phyloP scores from a whole-genome alignment of 2,329 filamentous ascomycete genomes.

The Arthroderma sp. region DNA sequence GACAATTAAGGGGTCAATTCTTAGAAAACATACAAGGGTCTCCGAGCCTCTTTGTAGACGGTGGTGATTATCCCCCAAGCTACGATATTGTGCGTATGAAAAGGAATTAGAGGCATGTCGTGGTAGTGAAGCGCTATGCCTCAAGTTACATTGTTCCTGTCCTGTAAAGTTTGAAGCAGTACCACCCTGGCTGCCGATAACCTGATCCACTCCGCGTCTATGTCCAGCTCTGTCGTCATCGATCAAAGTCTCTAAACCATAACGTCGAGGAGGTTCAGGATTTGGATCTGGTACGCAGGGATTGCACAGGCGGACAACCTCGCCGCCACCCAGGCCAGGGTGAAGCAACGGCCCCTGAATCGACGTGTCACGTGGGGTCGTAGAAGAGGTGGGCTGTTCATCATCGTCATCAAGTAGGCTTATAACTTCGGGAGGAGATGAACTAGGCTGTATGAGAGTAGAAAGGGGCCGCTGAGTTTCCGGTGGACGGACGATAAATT shows the following conservation, averaged over 20 bases:
- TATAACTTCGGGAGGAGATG: slow-evolving; percentile 33
- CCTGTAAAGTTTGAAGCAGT: too few relatives aligned
- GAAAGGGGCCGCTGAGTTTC: slow-evolving; percentile 30
- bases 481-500: slow-evolving; percentile 78
- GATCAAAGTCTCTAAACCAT: slow-evolving; percentile 5
- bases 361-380: background rate
- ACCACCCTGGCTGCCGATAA: too few relatives aligned
- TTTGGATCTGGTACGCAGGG: slow-evolving; percentile 61
- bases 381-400: background rate
- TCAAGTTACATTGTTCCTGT: too few relatives aligned
- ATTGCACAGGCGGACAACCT: slow-evolving; percentile 58
- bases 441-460: slow-evolving; percentile 29
- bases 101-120: too few relatives aligned
- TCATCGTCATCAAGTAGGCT: slow-evolving; percentile 32
- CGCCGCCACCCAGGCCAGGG: slow-evolving; percentile 47
- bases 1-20: too few relatives aligned
- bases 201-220: too few relatives aligned
- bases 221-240: too few relatives aligned
- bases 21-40: too few relatives aligned
- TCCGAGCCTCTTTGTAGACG: too few relatives aligned
- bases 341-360: slow-evolving; percentile 23
- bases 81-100: too few relatives aligned
- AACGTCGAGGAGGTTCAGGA: slow-evolving; percentile 38
- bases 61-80: too few relatives aligned
- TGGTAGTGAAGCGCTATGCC: too few relatives aligned